Evolutionary conservation across 305 asterid species (phyloP), one percentile per base, ranked within the genome.

Genomic region (Fraxinus ornus): DNA sequence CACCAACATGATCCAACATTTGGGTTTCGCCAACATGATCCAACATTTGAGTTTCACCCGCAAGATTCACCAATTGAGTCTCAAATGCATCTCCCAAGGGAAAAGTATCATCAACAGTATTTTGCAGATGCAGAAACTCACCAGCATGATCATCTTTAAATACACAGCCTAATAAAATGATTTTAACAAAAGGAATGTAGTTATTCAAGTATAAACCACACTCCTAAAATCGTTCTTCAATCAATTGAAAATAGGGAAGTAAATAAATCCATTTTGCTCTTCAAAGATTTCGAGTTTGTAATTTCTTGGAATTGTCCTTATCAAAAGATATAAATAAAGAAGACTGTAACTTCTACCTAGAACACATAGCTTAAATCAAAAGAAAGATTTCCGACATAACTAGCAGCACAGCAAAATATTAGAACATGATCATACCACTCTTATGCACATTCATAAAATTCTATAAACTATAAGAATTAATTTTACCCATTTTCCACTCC

Each of bases 1-100:
- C 79, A 4, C 41, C 33, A 19, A 24, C 68, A 28, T 17, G n/a
- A 83, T 88, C 87, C 82, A 88, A 72, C 78, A 79, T 15, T 83
- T 86, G 83, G 33, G 89, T 84, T 80, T 84, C 91, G 13, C 32
- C 83, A 15, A 21, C 83, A 73, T 35, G 41, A 75, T 87, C 93
- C 75, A 89, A 60, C 72, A 83, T 75, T 88, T 90, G 94, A 15
- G 95, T 91, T 83, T 90, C 95, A 82, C 88, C 91, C 49, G 79
- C 88, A 76, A 84, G 86, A 85, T 89, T 76, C 84, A 78, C 82
- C 24, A 78, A 78, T 76, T 91, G 97, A 26, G 97, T 90, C 86
- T 92, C 97, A 81, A 90, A 91, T 55, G 82, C 95, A 83, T 89
- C 91, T 30, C 84, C 94, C 78, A 80, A 81, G 7, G 80, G 83